phyloP scores from a whole-genome alignment of 164 flowering plant species.

The Nymphaea thermarum region DNA sequence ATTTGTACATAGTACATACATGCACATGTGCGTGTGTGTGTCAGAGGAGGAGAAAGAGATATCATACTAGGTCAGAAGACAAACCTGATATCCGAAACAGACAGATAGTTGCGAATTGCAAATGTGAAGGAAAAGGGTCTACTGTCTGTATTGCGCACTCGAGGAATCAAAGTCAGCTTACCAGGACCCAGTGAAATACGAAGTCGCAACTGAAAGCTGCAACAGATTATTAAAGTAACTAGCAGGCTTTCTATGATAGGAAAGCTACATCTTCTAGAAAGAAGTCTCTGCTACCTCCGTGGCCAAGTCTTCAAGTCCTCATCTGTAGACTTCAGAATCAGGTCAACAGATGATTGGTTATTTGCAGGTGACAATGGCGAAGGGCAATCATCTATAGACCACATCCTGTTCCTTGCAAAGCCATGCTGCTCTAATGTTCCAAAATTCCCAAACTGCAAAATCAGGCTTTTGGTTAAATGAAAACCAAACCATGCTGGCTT shows the following conservation, averaged over 20 bases:
- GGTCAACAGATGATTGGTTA: constrained; percentile 59
- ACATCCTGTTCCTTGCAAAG: constrained; percentile 67
- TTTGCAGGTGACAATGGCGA: constrained; percentile 47
- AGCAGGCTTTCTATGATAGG: background rate
- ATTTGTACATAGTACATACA: background rate
- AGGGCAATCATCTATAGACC: constrained; percentile 55
- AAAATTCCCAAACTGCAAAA: constrained; percentile 53
- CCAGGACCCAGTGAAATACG: constrained; percentile 56
- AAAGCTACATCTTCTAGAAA: background rate
- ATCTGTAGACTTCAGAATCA: constrained; percentile 58
- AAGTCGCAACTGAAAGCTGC: constrained; percentile 82
- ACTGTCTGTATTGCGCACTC: constrained; percentile 67
- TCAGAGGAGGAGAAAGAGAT: background rate
- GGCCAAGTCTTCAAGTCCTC: constrained; percentile 74
- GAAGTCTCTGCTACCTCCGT: constrained; percentile 32
- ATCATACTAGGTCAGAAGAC: background rate
- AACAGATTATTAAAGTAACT: constrained; percentile 4
- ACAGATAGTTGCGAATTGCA: constrained; percentile 54
- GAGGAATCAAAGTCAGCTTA: constrained; percentile 71
- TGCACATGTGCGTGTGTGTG: background rate
- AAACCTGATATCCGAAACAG: constrained; percentile 88
- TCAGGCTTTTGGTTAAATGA: background rate
- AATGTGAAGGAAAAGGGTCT: constrained; percentile 62
- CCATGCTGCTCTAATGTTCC: constrained; percentile 67
- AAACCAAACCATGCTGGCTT: background rate